A percentile compares a stretch with the other conserved stretches of the same genome.
These are phyloP conservation scores for Coniochaeta pulveracea DNA, from an alignment of 2,329 filamentous ascomycete species.

Conservation along the genomic window DNA sequence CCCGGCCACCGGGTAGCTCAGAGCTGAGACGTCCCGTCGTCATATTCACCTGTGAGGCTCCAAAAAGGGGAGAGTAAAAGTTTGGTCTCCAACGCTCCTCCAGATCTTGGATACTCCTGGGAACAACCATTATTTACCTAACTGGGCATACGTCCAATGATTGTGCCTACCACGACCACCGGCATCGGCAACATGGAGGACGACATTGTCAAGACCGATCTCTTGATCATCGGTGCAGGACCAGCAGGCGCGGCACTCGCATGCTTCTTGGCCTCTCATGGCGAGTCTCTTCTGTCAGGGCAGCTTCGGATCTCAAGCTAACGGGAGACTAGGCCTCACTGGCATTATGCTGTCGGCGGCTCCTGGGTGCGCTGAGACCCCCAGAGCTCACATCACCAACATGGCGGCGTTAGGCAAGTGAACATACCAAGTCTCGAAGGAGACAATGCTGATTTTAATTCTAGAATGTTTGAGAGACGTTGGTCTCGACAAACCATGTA, in stretches of 20 bases:
- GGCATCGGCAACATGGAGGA: slow-evolving; percentile 4
- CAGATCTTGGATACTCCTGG: too few species aligned
- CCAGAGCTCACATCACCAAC: slow-evolving; percentile 50
- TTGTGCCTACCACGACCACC: too few species aligned
- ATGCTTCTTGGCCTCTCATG: slow-evolving; percentile 38
- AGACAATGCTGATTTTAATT: background rate
- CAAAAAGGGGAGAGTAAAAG: too few species aligned
- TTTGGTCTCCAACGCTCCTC: too few species aligned
- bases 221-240: slow-evolving; percentile 38
- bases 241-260: slow-evolving; percentile 43
- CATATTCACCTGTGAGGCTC: too few species aligned
- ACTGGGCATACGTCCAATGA: too few species aligned
- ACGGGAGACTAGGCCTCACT: slow-evolving; percentile 23
- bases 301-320: too few species aligned
- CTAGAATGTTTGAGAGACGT: slow-evolving; percentile 41
- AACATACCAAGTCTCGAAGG: background rate
- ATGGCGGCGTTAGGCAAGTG: slow-evolving; percentile 36
- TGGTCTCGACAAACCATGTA: slow-evolving; percentile 30
- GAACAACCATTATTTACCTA: too few species aligned
- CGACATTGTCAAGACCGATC: slow-evolving; percentile 25
- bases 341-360: slow-evolving; percentile 42
- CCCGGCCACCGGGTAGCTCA: too few species aligned
- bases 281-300: slow-evolving; percentile 18
- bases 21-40: too few species aligned
- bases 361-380: slow-evolving; percentile 40